A percentile compares a stretch with the other conserved stretches of the same genome.
phyloP scores from a whole-genome alignment of 73 alveolate genomes.

The Paramecium biaurelia region DNA sequence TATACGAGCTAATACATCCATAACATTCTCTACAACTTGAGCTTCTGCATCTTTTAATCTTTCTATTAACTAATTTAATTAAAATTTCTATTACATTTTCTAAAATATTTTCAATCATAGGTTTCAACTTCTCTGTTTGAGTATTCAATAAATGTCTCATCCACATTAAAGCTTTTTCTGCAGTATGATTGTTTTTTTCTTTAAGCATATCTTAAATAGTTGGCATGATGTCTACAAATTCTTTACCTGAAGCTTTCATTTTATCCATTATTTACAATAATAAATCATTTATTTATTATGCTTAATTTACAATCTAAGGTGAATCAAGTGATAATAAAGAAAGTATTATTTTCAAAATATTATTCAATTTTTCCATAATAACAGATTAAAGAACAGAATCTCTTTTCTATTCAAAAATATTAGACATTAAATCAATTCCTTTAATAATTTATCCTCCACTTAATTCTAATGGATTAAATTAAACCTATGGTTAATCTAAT shows the following conservation, averaged over 20 bases:
- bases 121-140: slow-evolving; percentile 12
- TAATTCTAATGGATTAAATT: not conserved
- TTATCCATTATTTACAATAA: not conserved
- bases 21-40: slow-evolving; percentile 27
- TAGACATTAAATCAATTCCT: not conserved
- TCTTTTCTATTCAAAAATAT: slow-evolving; percentile 18
- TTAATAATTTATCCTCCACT: slow-evolving; percentile 30
- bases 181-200: slow-evolving; percentile 3
- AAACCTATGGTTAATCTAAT: not conserved
- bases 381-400: slow-evolving; percentile 31
- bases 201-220: slow-evolving; percentile 37
- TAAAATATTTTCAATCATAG: slow-evolving; percentile 43
- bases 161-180: slow-evolving; percentile 46
- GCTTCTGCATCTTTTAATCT: slow-evolving; percentile 45
- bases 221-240: slow-evolving; percentile 49
- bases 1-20: slow-evolving; percentile 27
- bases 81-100: not conserved
- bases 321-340: slow-evolving; percentile 3
- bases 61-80: not conserved
- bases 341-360: not conserved
- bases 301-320: not conserved
- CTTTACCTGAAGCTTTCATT: slow-evolving; percentile 13
- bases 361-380: slow-evolving; percentile 32
- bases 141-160: slow-evolving; percentile 28
- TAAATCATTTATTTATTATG: not conserved